phyloP scores from a whole-genome alignment of 1,284 basidiomycete species.

The Heterobasidion irregulare region DNA sequence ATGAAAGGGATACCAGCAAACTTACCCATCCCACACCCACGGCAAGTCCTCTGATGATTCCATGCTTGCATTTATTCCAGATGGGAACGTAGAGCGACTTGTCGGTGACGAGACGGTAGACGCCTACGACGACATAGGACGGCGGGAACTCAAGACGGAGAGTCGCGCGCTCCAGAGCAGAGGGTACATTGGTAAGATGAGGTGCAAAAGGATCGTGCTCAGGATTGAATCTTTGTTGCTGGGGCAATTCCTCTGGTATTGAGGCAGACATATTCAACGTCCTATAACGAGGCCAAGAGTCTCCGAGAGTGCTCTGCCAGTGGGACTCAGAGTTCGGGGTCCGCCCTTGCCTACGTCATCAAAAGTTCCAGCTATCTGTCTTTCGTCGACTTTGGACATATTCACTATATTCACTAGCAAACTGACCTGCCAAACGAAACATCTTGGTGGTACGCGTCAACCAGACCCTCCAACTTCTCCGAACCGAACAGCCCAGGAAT shows the following conservation, averaged over 20 bases:
- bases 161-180: slow-evolving; percentile 38
- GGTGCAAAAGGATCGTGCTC: background rate
- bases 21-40: slow-evolving; percentile 62
- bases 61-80: slow-evolving; percentile 73
- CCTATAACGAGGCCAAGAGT: too few species aligned
- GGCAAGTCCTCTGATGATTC: slow-evolving; percentile 45
- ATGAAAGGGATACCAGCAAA: background rate
- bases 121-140: slow-evolving; percentile 67
- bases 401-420: too few species aligned
- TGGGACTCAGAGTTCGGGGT: too few species aligned
- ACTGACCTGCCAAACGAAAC: too few species aligned
- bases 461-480: too few species aligned
- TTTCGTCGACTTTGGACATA: too few species aligned
- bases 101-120: slow-evolving; percentile 66
- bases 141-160: slow-evolving; percentile 63
- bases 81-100: slow-evolving; percentile 52
- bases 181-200: slow-evolving; percentile 26
- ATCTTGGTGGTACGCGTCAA: too few species aligned
- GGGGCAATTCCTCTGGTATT: background rate
- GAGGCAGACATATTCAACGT: too few species aligned
- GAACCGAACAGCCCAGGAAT: too few species aligned
- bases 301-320: too few species aligned
- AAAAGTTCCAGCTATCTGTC: too few species aligned
- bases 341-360: too few species aligned
- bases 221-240: background rate